Conservation (phyloP, 2,329 filamentous ascomycete genomes). For the Madurella fahalii region DNA sequence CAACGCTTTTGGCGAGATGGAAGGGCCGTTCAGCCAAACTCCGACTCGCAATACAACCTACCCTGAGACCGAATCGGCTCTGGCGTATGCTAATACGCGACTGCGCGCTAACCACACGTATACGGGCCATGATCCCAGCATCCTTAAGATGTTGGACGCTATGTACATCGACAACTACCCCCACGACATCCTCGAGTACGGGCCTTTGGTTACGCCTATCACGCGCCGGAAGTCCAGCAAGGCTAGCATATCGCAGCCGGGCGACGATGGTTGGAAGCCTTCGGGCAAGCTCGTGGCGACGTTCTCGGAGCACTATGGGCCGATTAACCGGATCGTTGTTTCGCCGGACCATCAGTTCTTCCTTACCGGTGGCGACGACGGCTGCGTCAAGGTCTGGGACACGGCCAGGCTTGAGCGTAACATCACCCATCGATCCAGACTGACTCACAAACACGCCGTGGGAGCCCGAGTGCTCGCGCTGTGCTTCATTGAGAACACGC, state of each 20-base stretch:
- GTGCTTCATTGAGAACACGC: conserved; percentile 89
- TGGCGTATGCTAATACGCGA: conserved; percentile 37
- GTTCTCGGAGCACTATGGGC: conserved; percentile 79
- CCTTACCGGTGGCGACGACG: conserved; percentile 87
- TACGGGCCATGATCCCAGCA: conserved; percentile 68
- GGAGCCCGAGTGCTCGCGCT: conserved; percentile 73
- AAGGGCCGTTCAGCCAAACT: conserved; percentile 49
- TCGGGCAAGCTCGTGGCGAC: conserved; percentile 80
- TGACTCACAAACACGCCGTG: conserved; percentile 72
- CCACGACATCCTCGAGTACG: conserved; percentile 65
- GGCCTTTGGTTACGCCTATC: conserved; percentile 71
- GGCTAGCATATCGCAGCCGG: conserved; percentile 47
- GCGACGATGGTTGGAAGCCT: conserved; percentile 71
- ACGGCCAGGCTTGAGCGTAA: conserved; percentile 85
- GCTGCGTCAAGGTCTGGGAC: conserved; percentile 90
- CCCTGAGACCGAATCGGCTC: conserved; percentile 29
- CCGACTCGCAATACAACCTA: conserved; percentile 31
- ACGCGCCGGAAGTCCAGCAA: conserved; percentile 50
- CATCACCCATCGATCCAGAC: conserved; percentile 78
- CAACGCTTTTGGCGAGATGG: conserved; percentile 58
- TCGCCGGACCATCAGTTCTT: conserved; percentile 94
- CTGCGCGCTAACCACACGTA: conserved; percentile 75
- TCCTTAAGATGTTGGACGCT: conserved; percentile 70
- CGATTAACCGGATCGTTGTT: conserved; percentile 75
- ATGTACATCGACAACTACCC: conserved; percentile 75